Conservation (phyloP, 768 basidiomycete species). For the Xerocomus potaroensis region DNA sequence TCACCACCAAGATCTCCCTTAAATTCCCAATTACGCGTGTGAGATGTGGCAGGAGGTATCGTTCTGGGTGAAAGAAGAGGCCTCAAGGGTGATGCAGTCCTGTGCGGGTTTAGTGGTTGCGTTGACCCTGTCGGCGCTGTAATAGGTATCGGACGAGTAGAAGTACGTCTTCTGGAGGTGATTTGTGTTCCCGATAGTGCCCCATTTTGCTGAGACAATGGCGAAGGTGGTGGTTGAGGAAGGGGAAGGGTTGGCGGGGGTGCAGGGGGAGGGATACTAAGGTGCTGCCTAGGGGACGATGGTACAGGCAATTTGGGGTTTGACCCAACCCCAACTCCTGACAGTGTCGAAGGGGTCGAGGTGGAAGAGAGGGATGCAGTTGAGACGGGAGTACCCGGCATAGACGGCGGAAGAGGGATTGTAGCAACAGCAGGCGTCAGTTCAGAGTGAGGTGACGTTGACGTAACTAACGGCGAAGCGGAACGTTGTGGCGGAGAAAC, state of each 20-base stretch:
- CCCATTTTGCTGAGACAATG: slow-evolving; percentile 1
- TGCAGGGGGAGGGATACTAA: slow-evolving; percentile 27
- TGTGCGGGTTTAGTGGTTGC: slow-evolving; percentile 14
- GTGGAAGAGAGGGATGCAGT: slow-evolving; percentile 9
- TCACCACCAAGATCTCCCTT: slow-evolving; percentile 1
- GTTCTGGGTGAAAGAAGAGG: slow-evolving; percentile 17
- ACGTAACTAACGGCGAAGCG: slow-evolving; percentile 9
- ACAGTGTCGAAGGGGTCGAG: background rate
- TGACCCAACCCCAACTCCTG: background rate
- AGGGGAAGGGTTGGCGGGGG: slow-evolving; percentile 31
- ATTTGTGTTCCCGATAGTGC: background rate
- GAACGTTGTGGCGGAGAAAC: slow-evolving; percentile 2
- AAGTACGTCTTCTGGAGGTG: slow-evolving; percentile 9
- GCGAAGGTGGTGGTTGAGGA: slow-evolving; percentile 25
- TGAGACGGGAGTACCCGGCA: slow-evolving; percentile 19
- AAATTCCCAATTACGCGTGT: slow-evolving; percentile 2
- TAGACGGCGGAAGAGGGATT: slow-evolving; percentile 16
- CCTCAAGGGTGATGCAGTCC: slow-evolving; percentile 20
- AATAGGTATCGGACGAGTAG: slow-evolving; percentile 16
- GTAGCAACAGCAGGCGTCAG: slow-evolving; percentile 6
- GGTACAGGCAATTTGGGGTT: slow-evolving; percentile 7
- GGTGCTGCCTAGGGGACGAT: slow-evolving; percentile 25
- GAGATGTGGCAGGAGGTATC: background rate
- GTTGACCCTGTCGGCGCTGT: slow-evolving; percentile 1
- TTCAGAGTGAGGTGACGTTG: slow-evolving; percentile 4